Conservation (phyloP, 306 rosid genomes). For the Sphenostylis stenocarpa region DNA sequence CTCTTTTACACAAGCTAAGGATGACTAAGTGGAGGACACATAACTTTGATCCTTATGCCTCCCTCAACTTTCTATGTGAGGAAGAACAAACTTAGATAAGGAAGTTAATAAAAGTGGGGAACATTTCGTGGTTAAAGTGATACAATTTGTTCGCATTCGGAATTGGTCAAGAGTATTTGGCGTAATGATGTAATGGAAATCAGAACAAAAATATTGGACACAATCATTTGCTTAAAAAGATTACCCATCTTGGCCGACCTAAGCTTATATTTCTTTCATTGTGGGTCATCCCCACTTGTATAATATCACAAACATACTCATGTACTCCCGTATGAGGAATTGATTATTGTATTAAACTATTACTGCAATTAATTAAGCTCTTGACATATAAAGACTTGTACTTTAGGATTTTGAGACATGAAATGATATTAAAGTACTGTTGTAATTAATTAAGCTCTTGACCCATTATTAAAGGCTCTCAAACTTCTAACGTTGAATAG, state of each 20-base stretch:
- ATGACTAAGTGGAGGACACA: constrained; percentile 17
- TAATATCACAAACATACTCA: background rate
- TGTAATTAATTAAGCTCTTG: background rate
- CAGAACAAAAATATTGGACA: background rate
- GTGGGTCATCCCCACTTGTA: background rate
- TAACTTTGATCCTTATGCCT: background rate
- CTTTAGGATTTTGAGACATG: background rate
- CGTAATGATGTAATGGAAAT: background rate
- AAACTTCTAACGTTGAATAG: background rate
- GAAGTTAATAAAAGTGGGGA: background rate
- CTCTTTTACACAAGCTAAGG: background rate
- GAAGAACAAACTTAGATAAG: background rate
- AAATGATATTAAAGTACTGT: background rate
- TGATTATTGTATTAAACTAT: background rate
- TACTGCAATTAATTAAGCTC: background rate
- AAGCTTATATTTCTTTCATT: background rate
- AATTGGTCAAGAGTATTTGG: background rate
- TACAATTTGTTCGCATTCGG: background rate
- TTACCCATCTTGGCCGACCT: background rate
- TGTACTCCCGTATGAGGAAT: background rate
- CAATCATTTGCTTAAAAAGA: background rate
- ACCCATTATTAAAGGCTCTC: background rate
- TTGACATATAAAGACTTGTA: background rate
- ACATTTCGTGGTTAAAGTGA: background rate
- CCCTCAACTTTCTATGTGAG: background rate